A percentile compares a stretch with the other conserved stretches of the same genome.
phyloP scores from a whole-genome alignment of 441 rosid genomes.

The Populus tomentosa region DNA sequence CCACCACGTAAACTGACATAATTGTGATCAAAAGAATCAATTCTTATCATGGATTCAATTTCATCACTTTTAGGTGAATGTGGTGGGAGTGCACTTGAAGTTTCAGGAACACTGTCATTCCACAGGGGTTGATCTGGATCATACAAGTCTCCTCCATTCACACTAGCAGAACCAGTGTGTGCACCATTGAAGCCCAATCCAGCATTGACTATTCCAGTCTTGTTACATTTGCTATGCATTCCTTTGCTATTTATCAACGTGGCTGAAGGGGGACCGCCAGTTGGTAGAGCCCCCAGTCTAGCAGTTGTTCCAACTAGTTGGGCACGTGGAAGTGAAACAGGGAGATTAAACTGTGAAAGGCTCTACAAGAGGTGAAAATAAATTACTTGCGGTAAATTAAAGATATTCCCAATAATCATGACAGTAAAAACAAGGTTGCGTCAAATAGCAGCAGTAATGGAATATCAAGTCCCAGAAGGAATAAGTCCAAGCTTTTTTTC shows the following conservation, averaged over 20 bases:
- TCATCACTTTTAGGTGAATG: constrained; percentile 59
- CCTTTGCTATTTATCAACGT: constrained; percentile 52
- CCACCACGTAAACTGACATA: constrained; percentile 29
- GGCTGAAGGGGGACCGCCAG: constrained; percentile 49
- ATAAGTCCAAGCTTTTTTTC: neutral
- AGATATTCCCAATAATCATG: neutral
- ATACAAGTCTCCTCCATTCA: constrained; percentile 72
- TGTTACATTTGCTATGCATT: constrained; percentile 49
- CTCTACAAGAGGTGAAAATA: constrained; percentile 59
- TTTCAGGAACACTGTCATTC: constrained; percentile 74
- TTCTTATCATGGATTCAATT: constrained; percentile 42
- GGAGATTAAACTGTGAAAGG: constrained; percentile 97
- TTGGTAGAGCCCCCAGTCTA: constrained; percentile 51
- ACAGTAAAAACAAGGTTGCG: neutral
- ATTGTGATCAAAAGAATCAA: constrained; percentile 41
- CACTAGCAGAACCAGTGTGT: constrained; percentile 41
- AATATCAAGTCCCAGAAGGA: neutral
- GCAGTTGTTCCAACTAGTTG: constrained; percentile 59
- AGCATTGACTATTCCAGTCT: constrained; percentile 57
- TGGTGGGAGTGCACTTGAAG: constrained; percentile 44
- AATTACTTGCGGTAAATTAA: constrained; percentile 12
- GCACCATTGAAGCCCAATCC: constrained; percentile 55
- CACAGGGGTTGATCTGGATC: constrained; percentile 99
- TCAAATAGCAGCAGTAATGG: neutral
- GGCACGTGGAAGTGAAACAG: constrained; percentile 85